A percentile compares a stretch with the other conserved stretches of the same genome.
These are phyloP conservation scores for Kurtzmaniella fragi DNA, from an alignment of 805 yeast genomes.

Conservation along the genomic window DNA sequence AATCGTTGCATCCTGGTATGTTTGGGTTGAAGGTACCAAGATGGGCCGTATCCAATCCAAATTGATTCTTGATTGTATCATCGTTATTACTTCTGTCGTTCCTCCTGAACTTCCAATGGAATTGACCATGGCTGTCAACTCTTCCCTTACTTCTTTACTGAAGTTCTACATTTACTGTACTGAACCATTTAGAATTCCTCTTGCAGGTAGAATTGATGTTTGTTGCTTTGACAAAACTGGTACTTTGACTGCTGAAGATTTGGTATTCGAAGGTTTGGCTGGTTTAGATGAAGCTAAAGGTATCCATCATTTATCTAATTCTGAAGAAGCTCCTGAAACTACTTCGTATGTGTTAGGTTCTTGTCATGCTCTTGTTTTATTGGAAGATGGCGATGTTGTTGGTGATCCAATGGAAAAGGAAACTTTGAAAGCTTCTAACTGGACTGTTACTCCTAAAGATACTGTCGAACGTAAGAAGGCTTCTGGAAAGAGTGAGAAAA, in stretches of 20 bases:
- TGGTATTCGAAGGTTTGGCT: constrained; percentile 94
- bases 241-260: constrained; percentile 94
- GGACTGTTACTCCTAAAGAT: constrained; percentile 80
- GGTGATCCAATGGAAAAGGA: constrained; percentile 99
- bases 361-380: constrained; percentile 90
- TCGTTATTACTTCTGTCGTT: constrained; percentile 94
- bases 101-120: constrained; percentile 99
- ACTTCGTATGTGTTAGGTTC: constrained; percentile 80
- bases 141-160: constrained; percentile 80
- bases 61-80: constrained; percentile 89
- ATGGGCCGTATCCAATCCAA: constrained; percentile 95
- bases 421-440: constrained; percentile 79
- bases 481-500: constrained; percentile 37
- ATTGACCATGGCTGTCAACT: constrained; percentile 95
- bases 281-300: constrained; percentile 53
- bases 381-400: constrained; percentile 95
- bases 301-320: constrained; percentile 49
- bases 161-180: constrained; percentile 93
- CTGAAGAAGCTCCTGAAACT: constrained; percentile 61
- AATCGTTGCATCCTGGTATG: constrained; percentile 93
- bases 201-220: constrained; percentile 96
- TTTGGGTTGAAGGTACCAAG: constrained; percentile 95
- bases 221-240: constrained; percentile 99
- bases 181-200: constrained; percentile 96
- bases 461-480: constrained; percentile 44